These are phyloP conservation scores for Tolypocladium guangdongense DNA, from an alignment of 2,329 filamentous ascomycete species.

Conservation along the genomic window DNA sequence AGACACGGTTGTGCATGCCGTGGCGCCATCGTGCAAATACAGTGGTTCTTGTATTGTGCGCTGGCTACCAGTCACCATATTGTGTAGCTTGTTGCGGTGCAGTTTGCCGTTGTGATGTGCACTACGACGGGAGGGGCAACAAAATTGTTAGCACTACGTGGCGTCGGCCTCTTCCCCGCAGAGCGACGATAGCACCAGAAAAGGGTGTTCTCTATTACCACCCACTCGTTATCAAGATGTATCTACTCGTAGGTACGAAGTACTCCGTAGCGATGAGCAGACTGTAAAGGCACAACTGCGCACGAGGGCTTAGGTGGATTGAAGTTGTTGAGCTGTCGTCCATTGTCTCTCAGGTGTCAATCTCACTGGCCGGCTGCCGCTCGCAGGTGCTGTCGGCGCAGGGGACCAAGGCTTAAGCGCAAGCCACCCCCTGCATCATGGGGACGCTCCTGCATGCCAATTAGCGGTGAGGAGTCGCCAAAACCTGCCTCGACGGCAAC, in stretches of 20 bases:
- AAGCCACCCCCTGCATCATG: constrained; percentile 1
- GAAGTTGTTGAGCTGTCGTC: neutral
- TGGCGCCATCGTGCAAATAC: neutral
- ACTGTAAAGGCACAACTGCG: neutral
- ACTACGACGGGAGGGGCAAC: neutral
- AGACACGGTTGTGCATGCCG: too few species aligned
- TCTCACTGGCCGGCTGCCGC: too few species aligned
- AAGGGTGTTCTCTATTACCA: too few species aligned
- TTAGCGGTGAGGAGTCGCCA: constrained; percentile 5
- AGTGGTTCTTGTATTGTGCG: neutral
- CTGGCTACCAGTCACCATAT: neutral
- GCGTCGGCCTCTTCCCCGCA: neutral
- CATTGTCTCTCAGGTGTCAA: neutral
- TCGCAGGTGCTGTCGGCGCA: neutral
- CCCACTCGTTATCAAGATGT: too few species aligned
- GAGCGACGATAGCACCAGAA: neutral
- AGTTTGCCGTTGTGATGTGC: neutral
- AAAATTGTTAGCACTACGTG: neutral
- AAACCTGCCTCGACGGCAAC: neutral
- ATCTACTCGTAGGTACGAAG: too few species aligned
- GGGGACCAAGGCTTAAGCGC: neutral
- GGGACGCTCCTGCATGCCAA: neutral
- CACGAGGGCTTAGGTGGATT: neutral
- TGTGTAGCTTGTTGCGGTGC: neutral
- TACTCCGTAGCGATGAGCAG: neutral